A percentile compares a stretch with the other conserved stretches of the same genome.
Evolutionary conservation across 2,329 filamentous ascomycete species (phyloP).

Genomic region (Albophoma yamanashiensis): DNA sequence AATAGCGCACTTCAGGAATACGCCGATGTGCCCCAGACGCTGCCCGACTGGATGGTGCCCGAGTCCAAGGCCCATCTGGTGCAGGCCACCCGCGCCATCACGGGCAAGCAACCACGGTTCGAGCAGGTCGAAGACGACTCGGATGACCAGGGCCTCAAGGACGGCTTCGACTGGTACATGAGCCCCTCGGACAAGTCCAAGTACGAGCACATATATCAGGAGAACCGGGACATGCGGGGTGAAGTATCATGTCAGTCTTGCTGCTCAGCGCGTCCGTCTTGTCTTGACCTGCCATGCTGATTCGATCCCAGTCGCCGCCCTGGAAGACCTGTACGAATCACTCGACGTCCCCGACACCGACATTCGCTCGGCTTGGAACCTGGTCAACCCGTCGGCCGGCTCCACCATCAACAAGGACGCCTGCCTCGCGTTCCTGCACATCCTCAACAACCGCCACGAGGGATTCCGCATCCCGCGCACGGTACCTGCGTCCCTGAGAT

Average conservation of each 20-base stretch:
- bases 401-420: slow-evolving; percentile 89
- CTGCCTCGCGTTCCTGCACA: slow-evolving; percentile 87
- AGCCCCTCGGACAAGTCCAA: slow-evolving; percentile 80
- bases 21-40: slow-evolving; percentile 68
- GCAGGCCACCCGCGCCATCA: slow-evolving; percentile 70
- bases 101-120: slow-evolving; percentile 70
- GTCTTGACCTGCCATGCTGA: background rate
- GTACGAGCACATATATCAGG: slow-evolving; percentile 95
- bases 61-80: slow-evolving; percentile 90
- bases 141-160: slow-evolving; percentile 75
- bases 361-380: slow-evolving; percentile 87
- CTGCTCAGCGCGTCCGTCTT: background rate
- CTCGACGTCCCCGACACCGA: slow-evolving; percentile 68
- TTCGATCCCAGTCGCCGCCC: slow-evolving; percentile 50
- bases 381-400: slow-evolving; percentile 83
- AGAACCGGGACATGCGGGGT: slow-evolving; percentile 79
- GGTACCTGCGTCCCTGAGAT: slow-evolving; percentile 81
- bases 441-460: slow-evolving; percentile 91
- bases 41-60: slow-evolving; percentile 95
- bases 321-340: slow-evolving; percentile 77
- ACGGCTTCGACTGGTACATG: slow-evolving; percentile 99
- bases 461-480: slow-evolving; percentile 87
- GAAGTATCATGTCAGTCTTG: slow-evolving; percentile 60
- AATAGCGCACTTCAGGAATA: slow-evolving; percentile 54
- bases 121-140: slow-evolving; percentile 76